Percentiles rank a stretch among this genome's conserved stretches.
These are phyloP conservation scores for Sclerotinia glacialis DNA, from an alignment of 2,329 filamentous ascomycete genomes.

Conservation along the genomic window DNA sequence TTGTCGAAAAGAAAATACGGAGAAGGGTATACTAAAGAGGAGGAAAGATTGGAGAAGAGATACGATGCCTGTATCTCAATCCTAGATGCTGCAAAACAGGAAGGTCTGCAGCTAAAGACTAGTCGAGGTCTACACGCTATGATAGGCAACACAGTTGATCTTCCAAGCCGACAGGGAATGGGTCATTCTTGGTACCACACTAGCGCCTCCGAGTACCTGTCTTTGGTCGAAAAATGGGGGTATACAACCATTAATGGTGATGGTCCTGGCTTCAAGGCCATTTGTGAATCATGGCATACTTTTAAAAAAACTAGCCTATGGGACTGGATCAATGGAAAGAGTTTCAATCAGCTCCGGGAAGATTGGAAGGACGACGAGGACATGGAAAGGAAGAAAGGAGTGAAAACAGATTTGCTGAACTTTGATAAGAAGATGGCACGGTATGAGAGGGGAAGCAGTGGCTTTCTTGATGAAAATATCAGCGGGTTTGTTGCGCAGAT, in stretches of 20 bases:
- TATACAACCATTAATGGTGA: not conserved
- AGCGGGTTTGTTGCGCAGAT: not conserved
- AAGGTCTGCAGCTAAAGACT: not conserved
- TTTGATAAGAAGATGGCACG: not conserved
- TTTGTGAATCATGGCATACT: not conserved
- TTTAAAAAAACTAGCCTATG: not conserved
- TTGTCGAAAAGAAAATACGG: not conserved
- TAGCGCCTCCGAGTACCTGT: not conserved
- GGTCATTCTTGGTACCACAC: not conserved
- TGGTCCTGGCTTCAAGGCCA: not conserved
- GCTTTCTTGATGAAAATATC: too few relatives aligned
- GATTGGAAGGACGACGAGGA: not conserved
- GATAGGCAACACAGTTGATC: not conserved
- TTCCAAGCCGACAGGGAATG: not conserved
- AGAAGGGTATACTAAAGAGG: not conserved
- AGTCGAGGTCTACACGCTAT: not conserved
- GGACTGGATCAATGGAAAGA: not conserved
- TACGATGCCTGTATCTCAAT: not conserved
- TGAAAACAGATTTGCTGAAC: not conserved
- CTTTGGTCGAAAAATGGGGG: not conserved
- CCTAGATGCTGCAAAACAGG: not conserved
- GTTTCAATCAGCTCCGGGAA: not conserved
- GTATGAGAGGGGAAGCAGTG: not conserved
- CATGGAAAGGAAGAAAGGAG: not conserved
- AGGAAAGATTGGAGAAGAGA: not conserved